Conservation (phyloP, 306 rosid genomes). For the Hippophae gyantsensis region DNA sequence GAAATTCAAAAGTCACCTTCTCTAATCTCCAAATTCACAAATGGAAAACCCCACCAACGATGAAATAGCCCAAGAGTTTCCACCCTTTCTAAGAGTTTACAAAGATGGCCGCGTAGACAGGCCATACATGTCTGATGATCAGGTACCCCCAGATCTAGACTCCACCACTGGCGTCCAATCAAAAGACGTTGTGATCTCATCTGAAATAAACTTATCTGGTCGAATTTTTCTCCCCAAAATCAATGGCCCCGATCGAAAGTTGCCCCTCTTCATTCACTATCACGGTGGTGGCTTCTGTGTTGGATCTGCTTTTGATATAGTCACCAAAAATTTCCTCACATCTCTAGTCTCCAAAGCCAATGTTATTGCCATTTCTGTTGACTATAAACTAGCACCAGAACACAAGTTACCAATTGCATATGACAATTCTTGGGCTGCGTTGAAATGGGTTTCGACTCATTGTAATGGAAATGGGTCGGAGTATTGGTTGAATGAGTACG, state of each 20-base stretch:
- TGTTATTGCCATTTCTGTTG: slow-evolving; percentile 13
- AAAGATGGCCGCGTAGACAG: slow-evolving; percentile 21
- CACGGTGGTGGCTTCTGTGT: slow-evolving; percentile 31
- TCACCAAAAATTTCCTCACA: slow-evolving; percentile 10
- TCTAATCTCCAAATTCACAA: too few relatives aligned
- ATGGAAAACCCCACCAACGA: too few relatives aligned
- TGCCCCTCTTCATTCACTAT: slow-evolving; percentile 22
- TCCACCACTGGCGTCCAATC: slow-evolving; percentile 9
- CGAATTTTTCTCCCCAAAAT: slow-evolving; percentile 22
- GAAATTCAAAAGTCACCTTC: too few relatives aligned
- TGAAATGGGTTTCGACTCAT: slow-evolving; percentile 22
- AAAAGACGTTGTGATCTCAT: slow-evolving; percentile 21
- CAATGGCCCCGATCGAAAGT: not conserved
- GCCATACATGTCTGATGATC: not conserved
- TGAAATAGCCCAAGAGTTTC: slow-evolving; percentile 8
- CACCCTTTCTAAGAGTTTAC: slow-evolving; percentile 13
- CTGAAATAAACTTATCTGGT: slow-evolving; percentile 9
- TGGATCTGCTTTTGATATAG: slow-evolving; percentile 6
- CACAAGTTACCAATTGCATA: slow-evolving; percentile 18
- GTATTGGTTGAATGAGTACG: slow-evolving; percentile 10
- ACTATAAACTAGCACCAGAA: slow-evolving; percentile 25
- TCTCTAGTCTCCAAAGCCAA: slow-evolving; percentile 19
- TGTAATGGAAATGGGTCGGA: slow-evolving; percentile 6
- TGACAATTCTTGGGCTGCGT: slow-evolving; percentile 22
- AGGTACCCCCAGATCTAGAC: slow-evolving; percentile 15